Conservation (phyloP, 768 basidiomycete species). For the Collybia sordida region DNA sequence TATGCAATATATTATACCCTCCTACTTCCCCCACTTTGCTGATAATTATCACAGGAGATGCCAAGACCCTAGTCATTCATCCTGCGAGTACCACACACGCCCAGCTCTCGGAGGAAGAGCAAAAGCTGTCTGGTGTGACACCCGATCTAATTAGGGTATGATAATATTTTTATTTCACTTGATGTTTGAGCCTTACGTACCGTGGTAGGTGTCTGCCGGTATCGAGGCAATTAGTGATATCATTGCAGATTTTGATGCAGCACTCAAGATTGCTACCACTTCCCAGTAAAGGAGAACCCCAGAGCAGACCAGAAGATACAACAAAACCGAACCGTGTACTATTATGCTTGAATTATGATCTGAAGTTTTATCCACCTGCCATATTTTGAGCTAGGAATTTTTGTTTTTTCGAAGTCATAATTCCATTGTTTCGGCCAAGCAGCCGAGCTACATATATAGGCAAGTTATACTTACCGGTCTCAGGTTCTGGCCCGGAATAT, state of each 20-base stretch:
- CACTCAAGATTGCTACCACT: constrained; percentile 12
- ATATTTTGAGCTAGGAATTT: too few relatives aligned
- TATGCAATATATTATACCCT: constrained; percentile 18
- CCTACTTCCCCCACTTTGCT: not conserved
- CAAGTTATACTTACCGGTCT: too few relatives aligned
- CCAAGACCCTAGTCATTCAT: constrained; percentile 81
- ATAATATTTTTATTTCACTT: not conserved
- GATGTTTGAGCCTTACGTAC: not conserved
- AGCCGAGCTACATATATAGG: too few relatives aligned
- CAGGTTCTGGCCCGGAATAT: too few relatives aligned
- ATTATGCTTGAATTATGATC: too few relatives aligned
- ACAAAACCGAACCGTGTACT: too few relatives aligned
- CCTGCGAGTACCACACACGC: constrained; percentile 78
- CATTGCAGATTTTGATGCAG: constrained; percentile 34
- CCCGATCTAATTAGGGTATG: constrained; percentile 71
- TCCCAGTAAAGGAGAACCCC: too few relatives aligned
- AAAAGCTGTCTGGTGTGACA: constrained; percentile 65
- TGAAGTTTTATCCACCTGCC: too few relatives aligned
- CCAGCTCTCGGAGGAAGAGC: constrained; percentile 63
- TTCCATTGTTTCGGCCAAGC: too few relatives aligned
- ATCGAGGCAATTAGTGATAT: constrained; percentile 40
- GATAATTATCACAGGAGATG: constrained; percentile 41
- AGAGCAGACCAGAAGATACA: too few relatives aligned
- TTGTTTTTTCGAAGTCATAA: too few relatives aligned
- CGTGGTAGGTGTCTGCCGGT: constrained; percentile 31